Evolutionary conservation across 345 rosid species (phyloP), one percentile per base, ranked within the genome.

Genomic region (Physaria fendleri): DNA sequence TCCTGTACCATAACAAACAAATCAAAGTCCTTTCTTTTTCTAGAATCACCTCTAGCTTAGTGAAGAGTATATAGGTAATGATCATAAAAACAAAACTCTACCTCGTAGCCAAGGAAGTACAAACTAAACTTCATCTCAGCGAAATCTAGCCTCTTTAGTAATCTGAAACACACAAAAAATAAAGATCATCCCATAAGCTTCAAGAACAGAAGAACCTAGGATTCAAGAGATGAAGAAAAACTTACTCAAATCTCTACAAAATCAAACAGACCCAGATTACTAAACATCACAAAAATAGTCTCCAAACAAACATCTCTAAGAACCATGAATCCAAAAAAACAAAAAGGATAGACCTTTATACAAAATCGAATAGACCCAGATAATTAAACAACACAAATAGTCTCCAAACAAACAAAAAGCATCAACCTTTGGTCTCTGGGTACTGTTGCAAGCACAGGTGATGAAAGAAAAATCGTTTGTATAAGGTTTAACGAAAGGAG

Each of bases 61-160:
- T 14, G 39, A 56, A 45, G 5, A 24, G 34, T 6, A 18, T 18
- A 54, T 14, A 42, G 55, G 20, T 1, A 41, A 40, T 33, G 42
- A 21, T 27, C 8, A 38, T 23, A 32, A 18, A 61, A n/a, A 41
- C 39, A 39, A 32, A 11, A n/a, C n/a, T 59, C 55, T 74, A 93
- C 99, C 97, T 86, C 95, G 47, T 81, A 92, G 51, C 99, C 97
- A 71, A 86, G 13, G 70, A 92, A 92, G 68, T 88, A 92, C 74
- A 88, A 71, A 73, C 86, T 81, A 63, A 92, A 92, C 78, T 89
- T 86, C 94, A 81, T 83, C 40, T 88, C 98, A 2, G 97, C 78
- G 63, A 88, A 83, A 75, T 88, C 95, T 59, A 92, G 59, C 74
- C 95, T 81, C 89, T 88, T 92, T 11, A 92, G 83, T 72, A 92